Conservation (phyloP, 192 early-diverging fungal genomes). For the Cladochytrium replicatum region DNA sequence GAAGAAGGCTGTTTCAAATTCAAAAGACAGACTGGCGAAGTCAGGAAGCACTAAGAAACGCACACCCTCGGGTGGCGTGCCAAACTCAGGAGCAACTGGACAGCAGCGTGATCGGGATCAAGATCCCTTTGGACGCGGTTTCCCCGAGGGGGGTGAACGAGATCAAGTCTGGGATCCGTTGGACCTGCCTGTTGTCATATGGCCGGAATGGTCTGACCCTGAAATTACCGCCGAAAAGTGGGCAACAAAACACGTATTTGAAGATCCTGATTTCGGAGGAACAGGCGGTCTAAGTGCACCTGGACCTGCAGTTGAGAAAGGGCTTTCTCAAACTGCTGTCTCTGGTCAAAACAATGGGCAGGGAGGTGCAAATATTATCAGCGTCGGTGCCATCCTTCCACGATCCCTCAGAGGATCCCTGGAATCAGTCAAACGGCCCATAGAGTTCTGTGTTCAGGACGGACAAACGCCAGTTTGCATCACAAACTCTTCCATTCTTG, state of each 20-base stretch:
- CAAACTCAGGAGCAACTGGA: constrained; percentile 3
- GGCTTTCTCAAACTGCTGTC: constrained; percentile 14
- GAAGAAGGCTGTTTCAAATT: constrained; percentile 28
- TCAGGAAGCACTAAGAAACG: constrained; percentile 32
- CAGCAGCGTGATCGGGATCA: not conserved
- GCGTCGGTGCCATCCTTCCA: constrained; percentile 3
- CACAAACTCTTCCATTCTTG: too few species aligned
- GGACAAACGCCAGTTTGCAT: too few species aligned
- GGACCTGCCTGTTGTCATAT: constrained; percentile 31
- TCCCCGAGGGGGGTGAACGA: not conserved
- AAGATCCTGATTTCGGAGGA: constrained; percentile 34
- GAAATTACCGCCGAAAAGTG: constrained; percentile 50
- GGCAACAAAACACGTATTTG: constrained; percentile 46
- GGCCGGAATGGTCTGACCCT: constrained; percentile 49
- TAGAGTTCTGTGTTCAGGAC: too few species aligned
- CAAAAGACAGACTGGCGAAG: constrained; percentile 27
- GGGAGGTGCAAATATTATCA: constrained; percentile 18
- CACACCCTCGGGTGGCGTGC: constrained; percentile 12
- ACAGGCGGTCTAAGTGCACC: not conserved
- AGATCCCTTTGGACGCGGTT: not conserved
- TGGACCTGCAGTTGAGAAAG: not conserved
- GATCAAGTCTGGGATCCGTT: constrained; percentile 20
- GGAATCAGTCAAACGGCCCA: not conserved
- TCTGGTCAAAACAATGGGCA: constrained; percentile 24
- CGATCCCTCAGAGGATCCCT: constrained; percentile 4